A percentile compares a stretch with the other conserved stretches of the same genome.
Conservation (phyloP, 306 rosid species). For the Dalbergia oliveri region DNA sequence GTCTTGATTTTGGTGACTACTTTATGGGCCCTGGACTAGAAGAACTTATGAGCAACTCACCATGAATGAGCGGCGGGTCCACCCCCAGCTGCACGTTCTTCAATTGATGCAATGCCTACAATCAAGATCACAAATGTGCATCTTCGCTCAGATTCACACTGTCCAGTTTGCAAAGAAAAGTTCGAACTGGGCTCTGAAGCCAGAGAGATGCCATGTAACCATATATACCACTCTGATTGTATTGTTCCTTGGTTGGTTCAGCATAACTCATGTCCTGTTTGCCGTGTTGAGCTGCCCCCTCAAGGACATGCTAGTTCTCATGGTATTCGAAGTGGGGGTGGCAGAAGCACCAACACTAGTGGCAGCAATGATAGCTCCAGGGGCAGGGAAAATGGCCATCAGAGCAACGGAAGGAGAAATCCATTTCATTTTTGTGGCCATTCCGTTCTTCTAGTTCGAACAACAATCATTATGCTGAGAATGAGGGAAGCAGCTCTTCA, state of each 20-base stretch:
- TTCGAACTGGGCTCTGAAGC: conserved; percentile 81
- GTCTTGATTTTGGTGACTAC: conserved; percentile 55
- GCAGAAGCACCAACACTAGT: conserved; percentile 44
- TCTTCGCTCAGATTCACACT: conserved; percentile 71
- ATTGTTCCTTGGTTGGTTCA: conserved; percentile 82
- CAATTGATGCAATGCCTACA: conserved; percentile 82
- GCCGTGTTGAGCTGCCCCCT: conserved; percentile 80
- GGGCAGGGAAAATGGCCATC: conserved; percentile 49
- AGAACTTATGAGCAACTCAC: conserved; percentile 72
- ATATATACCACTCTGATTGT: conserved; percentile 86
- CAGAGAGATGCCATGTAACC: conserved; percentile 84
- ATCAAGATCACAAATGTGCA: conserved; percentile 66
- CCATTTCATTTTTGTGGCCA: conserved; percentile 68
- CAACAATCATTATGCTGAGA: conserved; percentile 53
- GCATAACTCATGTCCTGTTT: conserved; percentile 88
- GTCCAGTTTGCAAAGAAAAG: conserved; percentile 79
- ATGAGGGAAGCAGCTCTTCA: conserved; percentile 59
- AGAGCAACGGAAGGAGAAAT: conserved; percentile 64
- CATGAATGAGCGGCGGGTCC: conserved; percentile 65
- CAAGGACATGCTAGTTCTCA: conserved; percentile 53
- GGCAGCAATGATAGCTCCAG: conserved; percentile 42
- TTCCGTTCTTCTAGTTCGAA: conserved; percentile 62
- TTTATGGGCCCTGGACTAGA: conserved; percentile 69
- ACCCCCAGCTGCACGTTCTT: conserved; percentile 73
- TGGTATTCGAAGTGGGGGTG: conserved; percentile 46